Percentiles rank a stretch among this genome's conserved stretches.
phyloP scores from a whole-genome alignment of 345 rosid genomes.

The Erucastrum elatum region DNA sequence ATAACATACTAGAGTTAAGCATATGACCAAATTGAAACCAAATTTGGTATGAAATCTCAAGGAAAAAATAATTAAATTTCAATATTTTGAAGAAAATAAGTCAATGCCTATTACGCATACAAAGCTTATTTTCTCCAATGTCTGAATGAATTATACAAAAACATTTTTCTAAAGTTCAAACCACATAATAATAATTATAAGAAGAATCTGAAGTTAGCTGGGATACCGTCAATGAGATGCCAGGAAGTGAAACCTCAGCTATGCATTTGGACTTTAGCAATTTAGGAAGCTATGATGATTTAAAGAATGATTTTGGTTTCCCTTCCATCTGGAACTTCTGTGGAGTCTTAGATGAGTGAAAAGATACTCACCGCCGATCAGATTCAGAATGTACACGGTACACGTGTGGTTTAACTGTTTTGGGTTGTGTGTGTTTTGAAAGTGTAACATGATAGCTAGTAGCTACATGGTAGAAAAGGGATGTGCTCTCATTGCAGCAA shows the following conservation, averaged over 20 bases:
- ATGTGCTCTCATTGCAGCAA: slow-evolving; percentile 24
- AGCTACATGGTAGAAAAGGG: slow-evolving; percentile 2
- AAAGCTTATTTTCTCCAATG: not conserved
- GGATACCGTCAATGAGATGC: slow-evolving; percentile 70
- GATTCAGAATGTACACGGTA: slow-evolving; percentile 38
- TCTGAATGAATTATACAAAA: not conserved
- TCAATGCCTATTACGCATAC: not conserved
- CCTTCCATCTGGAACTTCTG: slow-evolving; percentile 79
- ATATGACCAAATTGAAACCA: not conserved
- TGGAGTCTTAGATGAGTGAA: slow-evolving; percentile 34
- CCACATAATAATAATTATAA: not conserved
- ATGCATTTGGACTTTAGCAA: slow-evolving; percentile 19
- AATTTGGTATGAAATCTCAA: not conserved
- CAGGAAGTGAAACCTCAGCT: slow-evolving; percentile 42
- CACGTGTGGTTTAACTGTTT: slow-evolving; percentile 6
- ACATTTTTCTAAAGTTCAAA: not conserved
- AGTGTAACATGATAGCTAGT: slow-evolving; percentile 6
- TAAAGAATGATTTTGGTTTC: slow-evolving; percentile 53
- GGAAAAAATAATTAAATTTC: not conserved
- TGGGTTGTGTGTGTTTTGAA: slow-evolving; percentile 26
- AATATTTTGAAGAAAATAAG: not conserved
- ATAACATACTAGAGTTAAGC: not conserved
- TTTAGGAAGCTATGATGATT: slow-evolving; percentile 55
- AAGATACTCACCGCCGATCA: slow-evolving; percentile 7
- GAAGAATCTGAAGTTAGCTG: no score